Evolutionary conservation across 2,329 filamentous ascomycete species (phyloP).

Genomic region (Grosmannia huntii): DNA sequence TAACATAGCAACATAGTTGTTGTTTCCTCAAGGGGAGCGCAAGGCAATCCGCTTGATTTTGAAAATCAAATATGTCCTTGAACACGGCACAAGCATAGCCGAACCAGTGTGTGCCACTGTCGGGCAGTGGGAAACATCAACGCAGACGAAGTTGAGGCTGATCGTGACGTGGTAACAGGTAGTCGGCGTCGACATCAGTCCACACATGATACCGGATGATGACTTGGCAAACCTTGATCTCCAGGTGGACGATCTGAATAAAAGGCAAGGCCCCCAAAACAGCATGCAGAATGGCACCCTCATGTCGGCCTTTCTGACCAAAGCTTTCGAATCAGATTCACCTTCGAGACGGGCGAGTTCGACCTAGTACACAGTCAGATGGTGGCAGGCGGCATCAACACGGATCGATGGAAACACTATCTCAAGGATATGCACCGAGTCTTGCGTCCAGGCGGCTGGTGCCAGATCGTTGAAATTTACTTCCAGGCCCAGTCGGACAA

Average conservation of each 20-base stretch:
- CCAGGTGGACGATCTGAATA: constrained; percentile 61
- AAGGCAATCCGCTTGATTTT: no score
- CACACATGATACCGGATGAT: constrained; percentile 54
- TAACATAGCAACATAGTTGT: no score
- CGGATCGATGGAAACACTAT: constrained; percentile 61
- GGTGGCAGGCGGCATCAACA: constrained; percentile 58
- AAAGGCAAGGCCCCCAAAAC: constrained; percentile 28
- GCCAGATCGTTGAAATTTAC: constrained; percentile 81
- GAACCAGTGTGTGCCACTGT: no score
- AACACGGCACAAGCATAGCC: no score
- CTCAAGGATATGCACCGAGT: constrained; percentile 62
- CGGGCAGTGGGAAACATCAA: neutral
- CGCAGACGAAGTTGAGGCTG: neutral
- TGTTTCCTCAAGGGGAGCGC: no score
- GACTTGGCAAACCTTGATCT: constrained; percentile 52
- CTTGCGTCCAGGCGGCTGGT: constrained; percentile 66
- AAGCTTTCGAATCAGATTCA: constrained; percentile 33
- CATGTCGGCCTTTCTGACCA: neutral
- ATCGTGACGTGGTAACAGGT: constrained; percentile 33
- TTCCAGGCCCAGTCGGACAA: constrained; percentile 78
- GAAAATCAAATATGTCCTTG: no score
- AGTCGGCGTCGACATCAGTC: constrained; percentile 58
- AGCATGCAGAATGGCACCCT: neutral
- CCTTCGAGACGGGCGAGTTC: constrained; percentile 58
- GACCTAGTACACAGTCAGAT: constrained; percentile 73